Base-by-base conservation (phyloP, 306 rosid species). In the Fagus sylvatica region DNA sequence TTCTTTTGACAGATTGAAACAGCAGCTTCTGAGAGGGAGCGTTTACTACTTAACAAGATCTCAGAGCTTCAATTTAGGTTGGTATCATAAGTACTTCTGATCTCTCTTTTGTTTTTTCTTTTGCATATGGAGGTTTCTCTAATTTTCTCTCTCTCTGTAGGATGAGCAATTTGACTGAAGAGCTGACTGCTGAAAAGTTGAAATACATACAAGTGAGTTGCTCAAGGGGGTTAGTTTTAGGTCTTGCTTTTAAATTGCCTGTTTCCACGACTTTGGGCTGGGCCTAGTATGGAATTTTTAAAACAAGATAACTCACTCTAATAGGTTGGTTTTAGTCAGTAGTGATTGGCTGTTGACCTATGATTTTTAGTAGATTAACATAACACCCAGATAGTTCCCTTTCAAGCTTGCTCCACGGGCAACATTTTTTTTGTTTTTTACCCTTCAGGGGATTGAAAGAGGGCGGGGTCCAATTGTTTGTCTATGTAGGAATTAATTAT, bases 31-130 rank as follows among this genome's bases (percentile, higher is more conserved):
- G 99, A 91, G 82, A 93, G 90, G 91, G 99, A 96, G 78, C 91
- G 84, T 28, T 71, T 81, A 51, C 83, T 96, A 75, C 82, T 86
- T 42, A 69, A 80, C 79, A 90, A 80, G 84, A 82, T 93, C 85
- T 85, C 94, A n/a, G 99, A 96, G 87, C 97, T 96, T 78, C 94
- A 90, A 74, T 77, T 93, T 64, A 87, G 96, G 99, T 93, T 41
- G 69, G 93, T 82, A 75, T 75, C 65, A 39, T 43, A 72, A 69
- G 30, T 75, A 53, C 81, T 71, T 53, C 9, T 11, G 39, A 73
- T 67, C 36, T 64, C 72, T 69, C 32, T 69, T 82, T 70, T 69
- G 65, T 40, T 43, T 40, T 56, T 84, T 53, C 76, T 54, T 67
- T 33, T 22, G 3, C 37, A 32, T 57, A n/a, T 40, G 51, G 53